Conservation (phyloP, 495 filamentous ascomycete species). For the Astrothelium macrocarpum region DNA sequence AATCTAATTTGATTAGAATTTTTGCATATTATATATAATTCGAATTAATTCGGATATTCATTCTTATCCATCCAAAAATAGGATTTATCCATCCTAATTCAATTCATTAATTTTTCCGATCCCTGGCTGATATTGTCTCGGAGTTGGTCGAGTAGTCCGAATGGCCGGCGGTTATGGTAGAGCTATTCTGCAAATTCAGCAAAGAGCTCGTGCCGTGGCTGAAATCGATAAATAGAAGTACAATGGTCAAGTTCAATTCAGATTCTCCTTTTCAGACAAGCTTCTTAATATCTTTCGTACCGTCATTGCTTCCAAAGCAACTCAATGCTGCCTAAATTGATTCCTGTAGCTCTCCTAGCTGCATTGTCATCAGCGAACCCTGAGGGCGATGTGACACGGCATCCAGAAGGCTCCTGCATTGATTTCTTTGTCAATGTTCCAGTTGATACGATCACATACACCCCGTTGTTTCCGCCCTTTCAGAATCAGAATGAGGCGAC, state of each 20-base stretch:
- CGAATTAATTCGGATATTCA: too few relatives aligned
- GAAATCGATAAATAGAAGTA: neutral
- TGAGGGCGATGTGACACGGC: neutral
- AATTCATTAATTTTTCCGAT: too few relatives aligned
- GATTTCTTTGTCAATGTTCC: neutral
- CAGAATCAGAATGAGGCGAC: slow-evolving; percentile 12
- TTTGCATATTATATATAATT: too few relatives aligned
- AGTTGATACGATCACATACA: neutral
- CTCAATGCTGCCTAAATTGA: neutral
- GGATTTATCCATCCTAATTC: too few relatives aligned
- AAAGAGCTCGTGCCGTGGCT: neutral
- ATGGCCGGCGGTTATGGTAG: too few relatives aligned
- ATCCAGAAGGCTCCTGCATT: neutral
- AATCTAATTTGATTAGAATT: too few relatives aligned
- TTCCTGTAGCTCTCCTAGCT: neutral
- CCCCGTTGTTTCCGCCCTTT: slow-evolving; percentile 10
- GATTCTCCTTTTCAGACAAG: neutral
- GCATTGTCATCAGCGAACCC: neutral
- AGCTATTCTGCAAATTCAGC: too few relatives aligned
- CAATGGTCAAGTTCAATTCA: neutral
- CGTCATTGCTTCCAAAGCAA: neutral
- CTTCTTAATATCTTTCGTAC: neutral
- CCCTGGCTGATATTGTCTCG: too few relatives aligned
- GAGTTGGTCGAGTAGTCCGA: neutral
- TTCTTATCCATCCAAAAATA: too few relatives aligned